Conservation (phyloP, 176 grass and related monocot genomes). For the Eragrostis curvula region DNA sequence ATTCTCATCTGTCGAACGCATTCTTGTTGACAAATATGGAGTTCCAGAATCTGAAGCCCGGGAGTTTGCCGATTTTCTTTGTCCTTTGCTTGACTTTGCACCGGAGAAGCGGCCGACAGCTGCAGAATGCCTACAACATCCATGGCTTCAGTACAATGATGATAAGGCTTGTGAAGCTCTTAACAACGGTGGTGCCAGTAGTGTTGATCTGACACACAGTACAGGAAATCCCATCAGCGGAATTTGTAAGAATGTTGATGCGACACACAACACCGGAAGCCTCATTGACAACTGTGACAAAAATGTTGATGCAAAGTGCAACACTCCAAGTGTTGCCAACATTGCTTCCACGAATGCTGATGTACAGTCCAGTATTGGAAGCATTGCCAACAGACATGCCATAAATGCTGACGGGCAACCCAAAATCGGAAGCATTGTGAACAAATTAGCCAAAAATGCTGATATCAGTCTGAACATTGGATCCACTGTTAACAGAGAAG, state of each 20-base stretch:
- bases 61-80: slow-evolving; percentile 75
- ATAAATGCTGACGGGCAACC: background rate
- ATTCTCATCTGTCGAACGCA: slow-evolving; percentile 69
- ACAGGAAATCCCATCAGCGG: slow-evolving; percentile 22
- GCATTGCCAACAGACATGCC: slow-evolving; percentile 19
- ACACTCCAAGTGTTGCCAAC: slow-evolving; percentile 13
- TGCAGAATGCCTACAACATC: slow-evolving; percentile 68
- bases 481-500: slow-evolving; percentile 11
- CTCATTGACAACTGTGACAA: slow-evolving; percentile 33
- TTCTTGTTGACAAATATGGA: slow-evolving; percentile 83
- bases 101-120: slow-evolving; percentile 86
- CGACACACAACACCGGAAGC: slow-evolving; percentile 9
- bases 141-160: slow-evolving; percentile 72
- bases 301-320: slow-evolving; percentile 35
- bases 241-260: slow-evolving; percentile 43
- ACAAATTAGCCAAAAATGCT: slow-evolving; percentile 30
- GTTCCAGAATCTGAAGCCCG: slow-evolving; percentile 64
- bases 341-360: slow-evolving; percentile 10
- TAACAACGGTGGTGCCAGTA: slow-evolving; percentile 29
- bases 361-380: slow-evolving; percentile 22
- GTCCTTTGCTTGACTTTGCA: slow-evolving; percentile 79
- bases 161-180: slow-evolving; percentile 32
- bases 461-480: slow-evolving; percentile 35
- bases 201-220: background rate
- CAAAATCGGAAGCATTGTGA: slow-evolving; percentile 8